Conservation (phyloP, 495 filamentous ascomycete species). For the Xylaria nigripes region DNA sequence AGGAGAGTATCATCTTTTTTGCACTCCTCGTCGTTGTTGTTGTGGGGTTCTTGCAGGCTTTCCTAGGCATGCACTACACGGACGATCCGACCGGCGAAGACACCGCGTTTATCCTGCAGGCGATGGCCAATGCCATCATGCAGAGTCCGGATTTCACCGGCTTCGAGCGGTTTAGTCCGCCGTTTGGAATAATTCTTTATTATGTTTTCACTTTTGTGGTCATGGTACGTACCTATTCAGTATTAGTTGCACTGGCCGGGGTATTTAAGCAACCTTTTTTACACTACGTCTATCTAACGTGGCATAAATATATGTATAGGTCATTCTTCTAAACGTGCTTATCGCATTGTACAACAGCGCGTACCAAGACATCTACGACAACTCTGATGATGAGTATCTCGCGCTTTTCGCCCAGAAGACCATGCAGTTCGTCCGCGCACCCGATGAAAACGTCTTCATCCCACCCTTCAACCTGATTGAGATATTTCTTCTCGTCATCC, state of each 20-base stretch:
- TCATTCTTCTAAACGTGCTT: constrained; percentile 81
- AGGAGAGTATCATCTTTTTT: constrained; percentile 96
- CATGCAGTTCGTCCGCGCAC: constrained; percentile 90
- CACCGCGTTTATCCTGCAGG: constrained; percentile 67
- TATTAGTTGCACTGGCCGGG: too few relatives aligned
- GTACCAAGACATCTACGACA: constrained; percentile 91
- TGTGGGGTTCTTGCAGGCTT: constrained; percentile 87
- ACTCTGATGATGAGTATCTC: constrained; percentile 91
- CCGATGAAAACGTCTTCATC: constrained; percentile 97
- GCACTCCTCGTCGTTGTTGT: constrained; percentile 81
- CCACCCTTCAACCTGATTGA: constrained; percentile 92
- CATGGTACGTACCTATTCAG: constrained; percentile 51
- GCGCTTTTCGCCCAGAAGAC: constrained; percentile 85
- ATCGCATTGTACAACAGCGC: constrained; percentile 96
- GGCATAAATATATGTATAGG: constrained; percentile 12
- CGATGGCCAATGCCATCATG: constrained; percentile 88
- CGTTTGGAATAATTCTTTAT: constrained; percentile 84
- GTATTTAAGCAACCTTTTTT: too few relatives aligned
- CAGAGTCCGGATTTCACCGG: constrained; percentile 82
- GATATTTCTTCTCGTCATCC: constrained; percentile 65
- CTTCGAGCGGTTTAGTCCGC: constrained; percentile 66
- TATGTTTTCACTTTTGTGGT: constrained; percentile 97
- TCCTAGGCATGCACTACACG: constrained; percentile 84
- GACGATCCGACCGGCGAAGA: constrained; percentile 54
- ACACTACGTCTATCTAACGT: not conserved